These are phyloP conservation scores for Gracilaria vermiculophylla DNA, from an alignment of 23 red algal species.

Conservation along the genomic window DNA sequence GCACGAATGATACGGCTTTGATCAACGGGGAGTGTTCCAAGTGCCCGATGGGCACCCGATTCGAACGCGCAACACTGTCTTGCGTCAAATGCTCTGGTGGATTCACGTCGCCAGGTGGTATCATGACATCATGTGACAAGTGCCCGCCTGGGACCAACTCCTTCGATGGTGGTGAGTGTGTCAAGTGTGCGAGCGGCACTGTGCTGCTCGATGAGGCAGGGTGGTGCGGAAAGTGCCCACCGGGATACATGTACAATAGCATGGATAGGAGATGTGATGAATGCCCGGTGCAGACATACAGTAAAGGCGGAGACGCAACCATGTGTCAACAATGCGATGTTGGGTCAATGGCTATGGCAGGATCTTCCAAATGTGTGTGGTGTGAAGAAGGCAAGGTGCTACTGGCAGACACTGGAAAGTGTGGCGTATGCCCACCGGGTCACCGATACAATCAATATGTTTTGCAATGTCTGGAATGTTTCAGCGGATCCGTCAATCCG, in stretches of 20 bases:
- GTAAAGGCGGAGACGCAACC: not conserved
- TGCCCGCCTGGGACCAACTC: not conserved
- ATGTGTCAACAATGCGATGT: not conserved
- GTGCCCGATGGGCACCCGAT: not conserved
- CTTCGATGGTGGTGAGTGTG: not conserved
- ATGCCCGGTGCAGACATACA: slow-evolving; percentile 20
- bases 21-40: not conserved
- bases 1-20: slow-evolving; percentile 4
- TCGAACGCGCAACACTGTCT: not conserved
- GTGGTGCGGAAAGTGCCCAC: not conserved
- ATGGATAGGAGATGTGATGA: slow-evolving; percentile 18
- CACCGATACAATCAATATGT: slow-evolving; percentile 14
- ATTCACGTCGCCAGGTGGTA: not conserved
- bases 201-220: not conserved
- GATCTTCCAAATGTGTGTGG: slow-evolving; percentile 7
- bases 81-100: not conserved
- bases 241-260: slow-evolving; percentile 27
- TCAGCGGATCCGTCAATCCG: not conserved
- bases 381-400: slow-evolving; percentile 2
- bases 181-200: not conserved
- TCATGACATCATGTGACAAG: not conserved
- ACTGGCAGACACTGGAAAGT: not conserved
- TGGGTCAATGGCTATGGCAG: not conserved
- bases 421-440: not conserved
- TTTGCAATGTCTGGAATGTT: not conserved